A percentile compares a stretch with the other conserved stretches of the same genome.
These are phyloP conservation scores for Wickerhamomyces mucosus DNA, from an alignment of 805 yeast species.

Conservation along the genomic window DNA sequence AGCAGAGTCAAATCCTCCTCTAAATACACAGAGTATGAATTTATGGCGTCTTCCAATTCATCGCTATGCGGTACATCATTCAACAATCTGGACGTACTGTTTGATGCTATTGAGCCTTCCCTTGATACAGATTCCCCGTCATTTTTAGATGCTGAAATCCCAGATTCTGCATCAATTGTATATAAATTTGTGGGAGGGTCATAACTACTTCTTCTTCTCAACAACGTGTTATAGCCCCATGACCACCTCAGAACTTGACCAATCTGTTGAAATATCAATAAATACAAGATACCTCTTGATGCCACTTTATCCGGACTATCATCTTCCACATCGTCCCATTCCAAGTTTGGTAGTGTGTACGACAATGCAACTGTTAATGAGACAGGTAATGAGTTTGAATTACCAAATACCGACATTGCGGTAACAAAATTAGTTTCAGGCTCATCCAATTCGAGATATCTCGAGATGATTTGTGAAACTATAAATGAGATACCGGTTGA, in stretches of 20 bases:
- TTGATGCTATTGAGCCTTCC: background rate
- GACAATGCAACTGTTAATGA: constrained; percentile 76
- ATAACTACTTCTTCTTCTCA: constrained; percentile 39
- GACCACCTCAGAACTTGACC: constrained; percentile 82
- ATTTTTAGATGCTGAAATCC: background rate
- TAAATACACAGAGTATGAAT: background rate
- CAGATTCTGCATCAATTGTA: background rate
- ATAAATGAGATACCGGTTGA: constrained; percentile 68
- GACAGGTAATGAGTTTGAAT: constrained; percentile 90
- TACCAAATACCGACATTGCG: constrained; percentile 96
- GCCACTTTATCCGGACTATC: constrained; percentile 66
- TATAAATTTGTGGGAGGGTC: background rate
- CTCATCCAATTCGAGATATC: constrained; percentile 46
- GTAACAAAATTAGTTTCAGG: constrained; percentile 86
- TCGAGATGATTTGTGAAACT: constrained; percentile 50
- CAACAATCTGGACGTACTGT: background rate
- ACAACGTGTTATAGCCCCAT: constrained; percentile 72
- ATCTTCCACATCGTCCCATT: constrained; percentile 64
- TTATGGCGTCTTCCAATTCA: background rate
- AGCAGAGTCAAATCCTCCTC: background rate
- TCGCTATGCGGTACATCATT: background rate
- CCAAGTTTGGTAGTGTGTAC: constrained; percentile 62
- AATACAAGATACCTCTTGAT: constrained; percentile 65
- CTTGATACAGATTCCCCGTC: background rate
- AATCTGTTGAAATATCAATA: constrained; percentile 70